Evolutionary conservation across 2,329 filamentous ascomycete species (phyloP).

Genomic region (Clonostachys rhizophaga): DNA sequence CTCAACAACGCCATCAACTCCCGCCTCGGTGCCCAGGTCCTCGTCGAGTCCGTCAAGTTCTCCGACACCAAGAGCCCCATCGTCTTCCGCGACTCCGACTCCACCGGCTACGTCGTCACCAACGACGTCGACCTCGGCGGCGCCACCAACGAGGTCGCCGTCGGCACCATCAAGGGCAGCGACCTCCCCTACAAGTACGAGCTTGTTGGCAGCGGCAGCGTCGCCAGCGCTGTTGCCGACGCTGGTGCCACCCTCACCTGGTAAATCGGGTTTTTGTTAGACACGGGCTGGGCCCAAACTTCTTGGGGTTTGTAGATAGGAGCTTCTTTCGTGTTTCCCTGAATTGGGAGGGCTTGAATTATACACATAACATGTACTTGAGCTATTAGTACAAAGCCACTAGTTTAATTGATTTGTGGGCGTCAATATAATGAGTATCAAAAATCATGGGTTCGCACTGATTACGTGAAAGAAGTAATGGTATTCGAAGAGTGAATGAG

Average conservation of each 20-base stretch:
- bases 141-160: conserved; percentile 40
- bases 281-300: no score
- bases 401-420: no score
- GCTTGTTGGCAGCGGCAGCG: conserved; percentile 38
- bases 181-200: conserved; percentile 46
- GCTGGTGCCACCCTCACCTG: conserved; percentile 4
- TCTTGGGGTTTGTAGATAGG: no score
- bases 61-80: conserved; percentile 22
- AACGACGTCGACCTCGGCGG: conserved; percentile 34
- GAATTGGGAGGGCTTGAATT: no score
- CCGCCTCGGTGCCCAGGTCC: conserved; percentile 50
- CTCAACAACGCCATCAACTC: conserved; percentile 46
- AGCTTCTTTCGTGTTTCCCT: no score
- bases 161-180: conserved; percentile 44
- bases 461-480: no score
- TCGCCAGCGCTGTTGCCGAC: conserved; percentile 12
- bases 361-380: no score
- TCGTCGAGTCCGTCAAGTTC: conserved; percentile 52
- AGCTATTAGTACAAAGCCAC: no score
- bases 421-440: no score
- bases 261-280: background rate
- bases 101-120: conserved; percentile 30
- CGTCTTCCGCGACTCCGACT: conserved; percentile 27
- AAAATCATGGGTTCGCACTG: no score
- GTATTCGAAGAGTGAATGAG: no score